Evolutionary conservation across 306 rosid genomes (phyloP), one percentile per base, ranked within the genome.

Genomic region (Cicer pinnatifidum): DNA sequence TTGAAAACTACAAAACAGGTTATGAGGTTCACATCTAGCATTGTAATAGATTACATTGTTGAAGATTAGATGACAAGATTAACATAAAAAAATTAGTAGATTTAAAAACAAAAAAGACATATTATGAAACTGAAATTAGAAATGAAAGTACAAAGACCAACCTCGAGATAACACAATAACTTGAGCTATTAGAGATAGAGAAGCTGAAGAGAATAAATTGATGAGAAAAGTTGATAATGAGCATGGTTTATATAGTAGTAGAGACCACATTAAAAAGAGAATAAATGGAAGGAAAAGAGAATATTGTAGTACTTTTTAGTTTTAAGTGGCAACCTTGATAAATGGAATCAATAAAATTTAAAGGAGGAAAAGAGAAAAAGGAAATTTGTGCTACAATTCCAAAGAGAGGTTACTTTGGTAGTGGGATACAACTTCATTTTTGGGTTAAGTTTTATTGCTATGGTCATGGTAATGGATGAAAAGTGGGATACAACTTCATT

Each of bases 261-360:
- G 69, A 80, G 87, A 75, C 19, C 85, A 71, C 64, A 74, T 76
- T 53, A 81, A 85, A 85, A 75, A 83, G 91, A 85, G 90, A 88
- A 80, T 86, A 88, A 88, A 78, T 84, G 82, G 88, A 87, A 86
- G 85, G 85, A 69, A 59, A 59, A 59, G 66, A 59, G 66, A 61
- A 86, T 83, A 90, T 75, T 84, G 89, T 75, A 85, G 77, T 80
- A 76, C 89, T 93, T 90, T 89, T 81, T 63, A 83, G 86, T 87
- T 84, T 82, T 67, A 80, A 83, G 80, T 79, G 77, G 78, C 86
- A 84, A 84, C 85, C 86, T 91, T 86, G 96, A 89, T 89, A 88
- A 89, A 83, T 84, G 91, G 86, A 81, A 85, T 85, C 83, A 77
- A 72, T 72, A 54, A 84, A 80, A 82, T 61, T 80, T 75, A 77